Evolutionary conservation across 163 green algal genomes (phyloP).

Genomic region (Scenedesmus sp.): DNA sequence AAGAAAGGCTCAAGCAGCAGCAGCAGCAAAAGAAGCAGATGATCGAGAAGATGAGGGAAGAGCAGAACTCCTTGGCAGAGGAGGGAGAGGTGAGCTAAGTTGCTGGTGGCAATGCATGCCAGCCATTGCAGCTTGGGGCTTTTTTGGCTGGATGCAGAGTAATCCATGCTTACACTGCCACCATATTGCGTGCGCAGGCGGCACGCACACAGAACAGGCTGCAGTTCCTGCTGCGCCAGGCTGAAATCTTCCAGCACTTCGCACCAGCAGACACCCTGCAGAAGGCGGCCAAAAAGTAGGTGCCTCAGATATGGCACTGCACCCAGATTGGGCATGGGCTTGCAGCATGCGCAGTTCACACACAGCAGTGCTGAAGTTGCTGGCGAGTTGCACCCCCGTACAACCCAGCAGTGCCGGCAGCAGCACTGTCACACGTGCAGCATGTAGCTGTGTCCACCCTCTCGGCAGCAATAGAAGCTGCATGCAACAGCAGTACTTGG

Average conservation of each 20-base stretch:
- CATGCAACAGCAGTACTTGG: not conserved
- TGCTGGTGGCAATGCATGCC: not conserved
- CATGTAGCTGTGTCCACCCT: not conserved
- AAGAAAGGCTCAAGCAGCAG: constrained; percentile 84
- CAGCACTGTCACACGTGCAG: not conserved
- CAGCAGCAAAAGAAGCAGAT: constrained; percentile 88
- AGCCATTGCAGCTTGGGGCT: too few relatives aligned
- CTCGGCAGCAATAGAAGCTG: not conserved
- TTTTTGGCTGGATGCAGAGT: not conserved
- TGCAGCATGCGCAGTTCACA: not conserved
- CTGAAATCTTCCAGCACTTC: constrained; percentile 99
- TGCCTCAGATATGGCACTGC: not conserved
- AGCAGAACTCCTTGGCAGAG: constrained; percentile 84
- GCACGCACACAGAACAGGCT: constrained; percentile 85
- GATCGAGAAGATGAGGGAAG: constrained; percentile 85
- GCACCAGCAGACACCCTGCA: constrained; percentile 69
- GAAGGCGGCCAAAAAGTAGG: constrained; percentile 72
- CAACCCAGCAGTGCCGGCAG: not conserved
- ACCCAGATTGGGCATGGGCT: not conserved
- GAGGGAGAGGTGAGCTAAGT: constrained; percentile 69
- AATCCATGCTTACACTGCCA: not conserved
- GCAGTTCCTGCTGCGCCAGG: constrained; percentile 97
- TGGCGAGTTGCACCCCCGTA: not conserved
- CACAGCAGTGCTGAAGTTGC: not conserved
- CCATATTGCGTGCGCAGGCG: constrained; percentile 66